Conservation (phyloP, 805 yeast genomes). For the Groenewaldozyma salmanticensis region DNA sequence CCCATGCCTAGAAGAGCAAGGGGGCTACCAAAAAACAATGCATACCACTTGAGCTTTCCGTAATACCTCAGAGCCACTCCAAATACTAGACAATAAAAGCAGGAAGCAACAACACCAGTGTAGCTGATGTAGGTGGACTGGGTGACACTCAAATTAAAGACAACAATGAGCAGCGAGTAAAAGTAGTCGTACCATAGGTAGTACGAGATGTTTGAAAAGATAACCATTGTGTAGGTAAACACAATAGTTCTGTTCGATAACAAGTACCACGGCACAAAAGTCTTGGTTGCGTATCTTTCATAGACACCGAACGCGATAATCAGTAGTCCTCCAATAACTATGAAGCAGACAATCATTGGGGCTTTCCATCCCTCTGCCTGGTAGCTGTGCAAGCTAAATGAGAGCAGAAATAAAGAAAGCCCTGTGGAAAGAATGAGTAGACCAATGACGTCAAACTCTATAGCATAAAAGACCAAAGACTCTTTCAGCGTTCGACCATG, state of each 20-base stretch:
- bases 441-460: conserved; percentile 32
- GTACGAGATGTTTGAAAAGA: conserved; percentile 40
- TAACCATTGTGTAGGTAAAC: conserved; percentile 29
- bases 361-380: conserved; percentile 24
- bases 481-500: conserved; percentile 18
- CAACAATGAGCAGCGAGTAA: conserved; percentile 51
- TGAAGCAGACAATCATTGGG: conserved; percentile 25
- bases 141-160: conserved; percentile 41
- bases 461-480: conserved; percentile 19
- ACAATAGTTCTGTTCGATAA: conserved; percentile 57
- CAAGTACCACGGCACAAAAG: conserved; percentile 45
- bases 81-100: conserved; percentile 43
- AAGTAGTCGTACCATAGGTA: conserved; percentile 52
- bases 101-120: conserved; percentile 5
- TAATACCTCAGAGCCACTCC: conserved; percentile 43
- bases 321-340: conserved; percentile 42
- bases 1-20: conserved; percentile 50
- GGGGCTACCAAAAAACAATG: conserved; percentile 41
- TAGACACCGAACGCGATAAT: conserved; percentile 38
- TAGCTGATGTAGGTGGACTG: conserved; percentile 38
- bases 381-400: conserved; percentile 29
- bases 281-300: conserved; percentile 47
- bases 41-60: conserved; percentile 32
- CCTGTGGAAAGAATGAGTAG: conserved; percentile 27
- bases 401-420: conserved; percentile 26